Evolutionary conservation across 306 rosid species (phyloP).

Genomic region (Pachyrhizus erosus): DNA sequence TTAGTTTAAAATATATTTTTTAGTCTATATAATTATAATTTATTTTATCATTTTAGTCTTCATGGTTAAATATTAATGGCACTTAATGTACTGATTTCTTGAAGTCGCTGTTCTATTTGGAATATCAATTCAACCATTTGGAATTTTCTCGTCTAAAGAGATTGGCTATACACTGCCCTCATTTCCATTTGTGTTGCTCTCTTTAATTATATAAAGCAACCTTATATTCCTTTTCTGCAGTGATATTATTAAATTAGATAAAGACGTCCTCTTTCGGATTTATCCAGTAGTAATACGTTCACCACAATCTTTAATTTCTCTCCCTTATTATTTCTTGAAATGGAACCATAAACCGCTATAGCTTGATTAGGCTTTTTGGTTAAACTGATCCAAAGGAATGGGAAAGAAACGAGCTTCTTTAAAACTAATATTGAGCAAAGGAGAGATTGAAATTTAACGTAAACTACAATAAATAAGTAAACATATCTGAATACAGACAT

Average conservation of each 20-base stretch:
- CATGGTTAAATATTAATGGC: no score
- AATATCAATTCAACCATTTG: slow-evolving; percentile 7
- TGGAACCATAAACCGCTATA: neutral
- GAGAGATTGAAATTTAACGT: neutral
- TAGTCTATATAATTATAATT: no score
- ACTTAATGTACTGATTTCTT: neutral
- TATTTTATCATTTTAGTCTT: no score
- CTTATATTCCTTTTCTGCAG: neutral
- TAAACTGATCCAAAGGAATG: neutral
- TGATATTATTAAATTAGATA: neutral
- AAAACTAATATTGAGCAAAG: neutral
- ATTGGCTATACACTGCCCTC: neutral
- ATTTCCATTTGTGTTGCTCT: neutral
- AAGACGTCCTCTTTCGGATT: neutral
- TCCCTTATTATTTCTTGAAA: neutral
- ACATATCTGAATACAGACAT: neutral
- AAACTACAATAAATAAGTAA: neutral
- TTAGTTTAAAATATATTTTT: no score
- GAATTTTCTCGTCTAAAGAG: slow-evolving; percentile 19
- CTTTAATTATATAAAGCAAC: neutral
- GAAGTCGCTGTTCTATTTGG: neutral
- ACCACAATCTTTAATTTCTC: neutral
- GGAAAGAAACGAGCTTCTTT: neutral
- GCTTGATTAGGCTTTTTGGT: neutral
- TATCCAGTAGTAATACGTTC: neutral